Conservation (phyloP, 2,329 filamentous ascomycete species). For the Arthrobotrys sphaeroides region DNA sequence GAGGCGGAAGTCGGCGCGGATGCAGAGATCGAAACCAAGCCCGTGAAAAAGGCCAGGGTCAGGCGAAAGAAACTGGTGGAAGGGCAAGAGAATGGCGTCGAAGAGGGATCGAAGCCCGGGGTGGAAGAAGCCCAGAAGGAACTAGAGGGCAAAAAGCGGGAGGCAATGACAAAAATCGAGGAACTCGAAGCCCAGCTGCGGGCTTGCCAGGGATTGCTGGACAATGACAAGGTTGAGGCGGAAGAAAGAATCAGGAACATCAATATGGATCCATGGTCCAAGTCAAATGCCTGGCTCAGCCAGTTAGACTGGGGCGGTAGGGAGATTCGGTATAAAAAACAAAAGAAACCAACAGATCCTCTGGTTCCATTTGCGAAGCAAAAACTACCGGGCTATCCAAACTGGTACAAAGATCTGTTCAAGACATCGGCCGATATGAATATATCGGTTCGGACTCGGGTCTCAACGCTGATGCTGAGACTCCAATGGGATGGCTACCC, state of each 20-base stretch:
- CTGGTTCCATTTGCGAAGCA: constrained; percentile 72
- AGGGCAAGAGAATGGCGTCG: background rate
- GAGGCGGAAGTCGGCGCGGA: background rate
- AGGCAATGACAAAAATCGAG: background rate
- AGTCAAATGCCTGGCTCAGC: constrained; percentile 71
- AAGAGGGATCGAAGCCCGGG: background rate
- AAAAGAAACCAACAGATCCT: constrained; percentile 70
- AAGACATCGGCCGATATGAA: constrained; percentile 75
- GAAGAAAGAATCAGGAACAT: constrained; percentile 65
- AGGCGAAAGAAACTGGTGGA: background rate
- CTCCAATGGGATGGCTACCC: constrained; percentile 90
- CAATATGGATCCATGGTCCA: constrained; percentile 71
- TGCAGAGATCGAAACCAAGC: background rate
- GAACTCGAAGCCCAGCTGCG: background rate
- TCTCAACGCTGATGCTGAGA: constrained; percentile 84
- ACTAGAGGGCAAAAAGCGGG: background rate
- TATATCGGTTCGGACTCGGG: constrained; percentile 84
- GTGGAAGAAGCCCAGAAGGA: background rate
- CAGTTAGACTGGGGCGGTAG: constrained; percentile 97
- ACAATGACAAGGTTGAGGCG: background rate
- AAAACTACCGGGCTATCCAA: constrained; percentile 92
- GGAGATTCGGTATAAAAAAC: constrained; percentile 87
- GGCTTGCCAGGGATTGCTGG: background rate
- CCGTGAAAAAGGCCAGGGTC: background rate
- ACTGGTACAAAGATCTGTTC: constrained; percentile 96